These are phyloP conservation scores for Misopates orontium DNA, from an alignment of 257 asterid species.

Conservation along the genomic window DNA sequence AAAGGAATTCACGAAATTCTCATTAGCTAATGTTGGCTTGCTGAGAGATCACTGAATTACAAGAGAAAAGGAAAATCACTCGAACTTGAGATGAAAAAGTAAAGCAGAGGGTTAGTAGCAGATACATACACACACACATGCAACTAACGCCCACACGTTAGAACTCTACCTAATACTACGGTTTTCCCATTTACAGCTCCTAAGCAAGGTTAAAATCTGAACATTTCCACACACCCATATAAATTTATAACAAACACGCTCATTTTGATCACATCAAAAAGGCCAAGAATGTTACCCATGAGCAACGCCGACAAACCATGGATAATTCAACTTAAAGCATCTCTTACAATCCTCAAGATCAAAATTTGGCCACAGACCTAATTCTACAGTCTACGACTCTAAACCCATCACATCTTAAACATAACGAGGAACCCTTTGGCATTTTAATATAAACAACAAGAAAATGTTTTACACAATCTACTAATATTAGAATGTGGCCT, in stretches of 20 bases:
- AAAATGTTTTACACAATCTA: neutral
- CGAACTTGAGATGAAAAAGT: neutral
- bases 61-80: neutral
- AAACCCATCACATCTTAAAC: neutral
- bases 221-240: neutral
- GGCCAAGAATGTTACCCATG: conserved; percentile 11
- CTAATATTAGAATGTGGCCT: neutral
- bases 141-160: neutral
- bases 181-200: neutral
- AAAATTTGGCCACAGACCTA: neutral
- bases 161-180: conserved; percentile 3
- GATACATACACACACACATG: neutral
- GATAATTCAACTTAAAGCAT: neutral
- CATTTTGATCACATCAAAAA: neutral
- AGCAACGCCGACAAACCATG: neutral
- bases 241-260: neutral
- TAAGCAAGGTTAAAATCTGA: conserved; percentile 2
- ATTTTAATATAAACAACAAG: neutral
- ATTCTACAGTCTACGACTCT: neutral
- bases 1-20: neutral
- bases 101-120: neutral
- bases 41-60: neutral
- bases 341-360: too few relatives aligned
- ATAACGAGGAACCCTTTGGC: neutral
- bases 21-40: neutral